phyloP scores from a whole-genome alignment of 495 filamentous ascomycete species.

The Entonaema liquescens region DNA sequence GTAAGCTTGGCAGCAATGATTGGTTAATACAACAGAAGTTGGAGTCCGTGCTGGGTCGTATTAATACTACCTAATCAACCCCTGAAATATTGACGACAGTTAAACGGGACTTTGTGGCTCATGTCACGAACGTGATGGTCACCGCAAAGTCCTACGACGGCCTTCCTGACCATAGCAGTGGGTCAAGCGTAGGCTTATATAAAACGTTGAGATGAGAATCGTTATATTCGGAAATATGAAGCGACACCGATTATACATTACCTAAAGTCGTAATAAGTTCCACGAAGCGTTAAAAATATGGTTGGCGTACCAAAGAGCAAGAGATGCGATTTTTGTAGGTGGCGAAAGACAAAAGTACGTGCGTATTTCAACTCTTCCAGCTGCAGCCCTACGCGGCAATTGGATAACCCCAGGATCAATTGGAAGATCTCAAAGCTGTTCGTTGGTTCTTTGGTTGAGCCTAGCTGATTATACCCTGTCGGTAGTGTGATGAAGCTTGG shows the following conservation, averaged over 20 bases:
- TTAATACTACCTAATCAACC: background rate
- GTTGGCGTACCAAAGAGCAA: slow-evolving; percentile 34
- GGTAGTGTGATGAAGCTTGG: slow-evolving; percentile 32
- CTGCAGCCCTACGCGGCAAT: background rate
- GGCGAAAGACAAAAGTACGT: slow-evolving; percentile 31
- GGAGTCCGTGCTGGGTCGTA: background rate
- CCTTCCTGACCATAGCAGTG: background rate
- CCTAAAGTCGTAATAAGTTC: background rate
- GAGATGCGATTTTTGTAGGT: slow-evolving; percentile 29
- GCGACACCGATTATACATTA: background rate
- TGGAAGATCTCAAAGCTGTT: background rate
- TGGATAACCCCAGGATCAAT: background rate
- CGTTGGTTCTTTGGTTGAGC: background rate
- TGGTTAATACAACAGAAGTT: background rate
- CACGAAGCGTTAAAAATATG: slow-evolving; percentile 23
- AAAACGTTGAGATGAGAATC: background rate
- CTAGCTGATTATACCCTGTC: background rate
- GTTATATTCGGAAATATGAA: background rate
- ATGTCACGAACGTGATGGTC: background rate
- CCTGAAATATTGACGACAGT: background rate
- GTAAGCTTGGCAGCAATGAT: background rate
- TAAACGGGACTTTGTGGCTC: background rate
- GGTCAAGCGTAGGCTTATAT: background rate
- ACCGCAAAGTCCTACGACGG: background rate
- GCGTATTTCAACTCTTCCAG: background rate